These are phyloP conservation scores for Pseudogymnoascus sp. DNA, from an alignment of 2,329 filamentous ascomycete genomes.

Conservation along the genomic window DNA sequence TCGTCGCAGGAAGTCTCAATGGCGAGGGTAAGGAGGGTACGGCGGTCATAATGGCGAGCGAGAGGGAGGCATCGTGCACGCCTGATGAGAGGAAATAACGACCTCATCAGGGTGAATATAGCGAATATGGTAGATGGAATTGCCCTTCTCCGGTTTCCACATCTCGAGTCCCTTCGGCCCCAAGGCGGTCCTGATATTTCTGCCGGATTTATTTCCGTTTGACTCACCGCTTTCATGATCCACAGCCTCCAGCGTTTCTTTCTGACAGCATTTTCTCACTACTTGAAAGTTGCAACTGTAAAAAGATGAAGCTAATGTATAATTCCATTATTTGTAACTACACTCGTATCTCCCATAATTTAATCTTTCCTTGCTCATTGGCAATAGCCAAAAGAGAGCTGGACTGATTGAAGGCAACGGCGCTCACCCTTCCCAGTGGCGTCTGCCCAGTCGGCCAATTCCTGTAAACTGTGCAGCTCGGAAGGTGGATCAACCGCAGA, in stretches of 20 bases:
- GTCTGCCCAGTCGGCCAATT: slow-evolving; percentile 96
- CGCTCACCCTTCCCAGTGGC: slow-evolving; percentile 74
- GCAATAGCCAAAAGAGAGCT: slow-evolving; percentile 73
- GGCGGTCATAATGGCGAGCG: slow-evolving; percentile 18
- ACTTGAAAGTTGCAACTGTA: neutral
- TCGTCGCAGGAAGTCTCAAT: slow-evolving; percentile 90
- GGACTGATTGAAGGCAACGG: slow-evolving; percentile 58
- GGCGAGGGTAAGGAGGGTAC: slow-evolving; percentile 51
- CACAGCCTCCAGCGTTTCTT: neutral
- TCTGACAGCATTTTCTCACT: neutral
- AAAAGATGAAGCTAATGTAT: neutral
- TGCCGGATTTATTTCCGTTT: neutral
- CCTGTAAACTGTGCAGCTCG: slow-evolving; percentile 85
- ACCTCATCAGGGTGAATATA: slow-evolving; percentile 25
- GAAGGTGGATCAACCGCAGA: slow-evolving; percentile 78
- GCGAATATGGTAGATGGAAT: neutral
- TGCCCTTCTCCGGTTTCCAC: neutral
- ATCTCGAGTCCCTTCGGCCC: neutral
- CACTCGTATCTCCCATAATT: slow-evolving; percentile 71
- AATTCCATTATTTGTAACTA: slow-evolving; percentile 2
- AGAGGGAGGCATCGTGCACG: slow-evolving; percentile 13
- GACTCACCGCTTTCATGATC: neutral
- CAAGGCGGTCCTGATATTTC: neutral
- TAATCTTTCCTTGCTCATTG: slow-evolving; percentile 81
- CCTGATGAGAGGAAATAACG: slow-evolving; percentile 22